Conservation (phyloP, 768 basidiomycete genomes). For the Gyrodon lividus region DNA sequence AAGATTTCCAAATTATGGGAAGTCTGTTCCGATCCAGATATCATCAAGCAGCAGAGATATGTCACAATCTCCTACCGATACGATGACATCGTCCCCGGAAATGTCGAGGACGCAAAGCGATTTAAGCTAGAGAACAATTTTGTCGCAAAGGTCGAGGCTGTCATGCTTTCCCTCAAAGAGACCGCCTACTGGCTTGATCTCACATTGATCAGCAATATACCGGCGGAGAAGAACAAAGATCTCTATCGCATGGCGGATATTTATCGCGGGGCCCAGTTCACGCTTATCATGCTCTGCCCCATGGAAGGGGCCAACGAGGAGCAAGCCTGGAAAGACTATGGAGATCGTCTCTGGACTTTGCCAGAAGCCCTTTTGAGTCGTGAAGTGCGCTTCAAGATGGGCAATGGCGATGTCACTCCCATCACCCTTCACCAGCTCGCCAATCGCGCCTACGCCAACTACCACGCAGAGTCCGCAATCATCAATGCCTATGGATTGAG, state of each 20-base stretch:
- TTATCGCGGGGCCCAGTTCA: constrained; percentile 21
- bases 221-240: constrained; percentile 13
- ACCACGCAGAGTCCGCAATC: constrained; percentile 19
- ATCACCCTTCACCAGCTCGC: constrained; percentile 26
- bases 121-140: background rate
- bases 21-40: background rate
- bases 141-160: background rate
- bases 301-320: background rate
- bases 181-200: constrained; percentile 26
- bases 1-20: background rate
- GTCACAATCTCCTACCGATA: constrained; percentile 19
- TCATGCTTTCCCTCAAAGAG: constrained; percentile 6
- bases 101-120: background rate
- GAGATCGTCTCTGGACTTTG: constrained; percentile 26
- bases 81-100: constrained; percentile 5
- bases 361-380: constrained; percentile 23
- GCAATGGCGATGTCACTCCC: constrained; percentile 8
- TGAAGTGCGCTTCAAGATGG: constrained; percentile 14
- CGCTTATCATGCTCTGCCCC: constrained; percentile 20
- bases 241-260: constrained; percentile 25
- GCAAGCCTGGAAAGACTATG: constrained; percentile 16
- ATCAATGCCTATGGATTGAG: constrained; percentile 18
- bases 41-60: constrained; percentile 14
- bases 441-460: constrained; percentile 16
- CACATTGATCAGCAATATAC: background rate